Base-by-base conservation (phyloP, 1,139 yeast genomes). In the Hansenula lynferdii region DNA sequence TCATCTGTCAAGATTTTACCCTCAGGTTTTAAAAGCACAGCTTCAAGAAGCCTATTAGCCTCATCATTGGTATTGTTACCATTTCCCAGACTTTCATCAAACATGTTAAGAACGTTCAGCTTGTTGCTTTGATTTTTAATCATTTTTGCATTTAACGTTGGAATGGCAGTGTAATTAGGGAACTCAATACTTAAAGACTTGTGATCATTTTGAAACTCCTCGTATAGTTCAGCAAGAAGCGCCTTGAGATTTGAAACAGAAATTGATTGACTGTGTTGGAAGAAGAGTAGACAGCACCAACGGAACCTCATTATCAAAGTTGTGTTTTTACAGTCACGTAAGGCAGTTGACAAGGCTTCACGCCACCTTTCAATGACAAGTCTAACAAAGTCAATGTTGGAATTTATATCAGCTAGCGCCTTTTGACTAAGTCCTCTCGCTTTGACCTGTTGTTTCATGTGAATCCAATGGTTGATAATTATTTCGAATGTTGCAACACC, bases 71-170 rank as follows among this genome's bases (percentile, higher is more conserved):
- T 45, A 6, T 42, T 41, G 7, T 61, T 67, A 27, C 62, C 59
- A 12, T 60, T 62, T 2, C 14, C n/a, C 37, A 83, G 67, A 4
- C 81, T 72, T 33, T 68, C 69, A 12, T 86, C 72, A 56, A 87
- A 85, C 21, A 81, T 72, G 0, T 84, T 67, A 33, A 85, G 70
- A 0, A 87, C 85, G 15, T 78, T 72, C 12, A 81, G 64, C 28
- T 84, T 82, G 1, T 87, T 80, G 15, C 80, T 64, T 49, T 86
- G 90, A 2, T 77, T 67, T 31, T 69, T 69, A 5, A 86, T 69
- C 10, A 76, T 69, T 1, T 67, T 64, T 5, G 61, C 39, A 29
- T 74, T 77, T 4, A 90, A 61, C 1, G 68, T 65, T 4, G 89
- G 81, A n/a, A 92, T 74, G 41, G 72, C 65, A 4, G 70, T 63